Evolutionary conservation across 441 rosid species (phyloP), one percentile per base, ranked within the genome.

Genomic region (Erodium texanum): DNA sequence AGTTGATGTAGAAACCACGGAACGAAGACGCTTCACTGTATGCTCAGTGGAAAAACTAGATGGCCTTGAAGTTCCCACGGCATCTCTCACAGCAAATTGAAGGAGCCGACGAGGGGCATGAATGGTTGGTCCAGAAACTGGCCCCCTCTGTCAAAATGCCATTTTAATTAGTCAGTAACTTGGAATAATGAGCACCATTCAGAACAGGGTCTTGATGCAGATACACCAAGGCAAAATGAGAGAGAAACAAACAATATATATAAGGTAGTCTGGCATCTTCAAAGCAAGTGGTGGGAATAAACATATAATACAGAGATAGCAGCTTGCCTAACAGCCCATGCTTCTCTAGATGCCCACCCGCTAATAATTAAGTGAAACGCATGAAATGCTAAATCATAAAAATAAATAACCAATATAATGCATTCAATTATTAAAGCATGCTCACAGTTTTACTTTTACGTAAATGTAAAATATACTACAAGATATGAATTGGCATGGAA

Each of bases 51-150:
- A 73, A 0, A 72, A 71, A 71, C 61, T 74, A 68, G 89, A 75
- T 20, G 84, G 77, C 71, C 77, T 87, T 38, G 86, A 70, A 70
- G 77, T 86, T 78, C 85, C 91, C 45, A 94, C 86, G 56, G 99
- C 98, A 84, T 92, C 99, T 77, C 97, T 82, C 66, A 94, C 90
- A 23, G 99, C 99, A 86, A 83, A 89, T 68, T 94, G 98, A 74
- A 94, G 97, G 36, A 94, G 82, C 73, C 98, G 85, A 62, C 96
- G 79, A 62, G 99, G 86, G 70, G 91, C 98, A 79, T 78, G 86
- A 56, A 83, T 72, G 41, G 79, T 82, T 66, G 81, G 75, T 61
- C 70, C 85, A 68, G 85, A 76, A 71, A 65, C 81, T 45, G 81
- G 81, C 68, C 87, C 96, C 81, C 84, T 85, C 98, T 94, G 81